Conservation (phyloP, 495 filamentous ascomycete genomes). For the Tetracladium marchalianum region DNA sequence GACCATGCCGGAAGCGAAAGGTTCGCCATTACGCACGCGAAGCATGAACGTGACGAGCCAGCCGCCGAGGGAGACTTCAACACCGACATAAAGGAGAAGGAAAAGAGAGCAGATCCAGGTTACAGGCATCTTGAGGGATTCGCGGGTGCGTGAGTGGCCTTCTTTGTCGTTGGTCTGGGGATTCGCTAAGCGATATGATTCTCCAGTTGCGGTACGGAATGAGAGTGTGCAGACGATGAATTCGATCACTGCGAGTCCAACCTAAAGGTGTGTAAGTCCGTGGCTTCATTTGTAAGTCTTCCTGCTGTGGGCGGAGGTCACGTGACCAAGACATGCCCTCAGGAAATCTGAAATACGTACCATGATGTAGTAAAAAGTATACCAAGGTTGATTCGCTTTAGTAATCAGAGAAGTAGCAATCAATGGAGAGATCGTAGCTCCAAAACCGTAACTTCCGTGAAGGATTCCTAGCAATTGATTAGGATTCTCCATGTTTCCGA, state of each 20-base stretch:
- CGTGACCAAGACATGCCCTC: too few relatives aligned
- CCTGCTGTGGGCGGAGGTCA: too few relatives aligned
- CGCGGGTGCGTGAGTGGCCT: slow-evolving; percentile 31
- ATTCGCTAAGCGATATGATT: slow-evolving; percentile 45
- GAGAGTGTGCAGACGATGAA: slow-evolving; percentile 37
- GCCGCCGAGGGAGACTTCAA: slow-evolving; percentile 78
- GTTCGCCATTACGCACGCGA: slow-evolving; percentile 58
- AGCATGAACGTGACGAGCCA: slow-evolving; percentile 89
- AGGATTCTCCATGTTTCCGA: slow-evolving; percentile 60
- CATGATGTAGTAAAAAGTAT: slow-evolving; percentile 54
- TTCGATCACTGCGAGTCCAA: slow-evolving; percentile 55
- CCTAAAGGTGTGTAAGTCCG: slow-evolving; percentile 27
- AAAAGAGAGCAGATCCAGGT: slow-evolving; percentile 74
- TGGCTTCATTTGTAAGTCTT: slow-evolving; percentile 12
- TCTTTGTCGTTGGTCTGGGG: slow-evolving; percentile 24
- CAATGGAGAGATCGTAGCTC: slow-evolving; percentile 65
- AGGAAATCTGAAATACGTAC: too few relatives aligned
- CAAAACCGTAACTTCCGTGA: slow-evolving; percentile 69
- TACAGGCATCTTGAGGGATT: slow-evolving; percentile 47
- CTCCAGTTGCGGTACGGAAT: slow-evolving; percentile 62
- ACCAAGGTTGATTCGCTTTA: slow-evolving; percentile 47
- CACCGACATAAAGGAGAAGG: slow-evolving; percentile 69
- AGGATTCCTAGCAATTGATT: slow-evolving; percentile 63
- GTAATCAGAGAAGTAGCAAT: slow-evolving; percentile 68
- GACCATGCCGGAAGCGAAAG: slow-evolving; percentile 64